Evolutionary conservation across 257 asterid genomes (phyloP), one percentile per base, ranked within the genome.

Genomic region (Lithospermum erythrorhizon): DNA sequence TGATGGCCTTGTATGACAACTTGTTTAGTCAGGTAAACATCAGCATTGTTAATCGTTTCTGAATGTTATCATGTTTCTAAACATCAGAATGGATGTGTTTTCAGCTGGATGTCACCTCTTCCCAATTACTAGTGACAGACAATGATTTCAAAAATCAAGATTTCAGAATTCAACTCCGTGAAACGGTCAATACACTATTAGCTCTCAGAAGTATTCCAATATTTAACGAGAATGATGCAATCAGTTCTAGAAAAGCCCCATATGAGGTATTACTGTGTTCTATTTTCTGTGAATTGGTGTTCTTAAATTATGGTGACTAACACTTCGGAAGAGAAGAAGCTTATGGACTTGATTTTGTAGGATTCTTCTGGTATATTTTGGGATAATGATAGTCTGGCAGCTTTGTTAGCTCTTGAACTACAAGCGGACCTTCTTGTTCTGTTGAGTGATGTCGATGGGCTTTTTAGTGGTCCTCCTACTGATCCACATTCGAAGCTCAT

Each of bases 341-440:
- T 53, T 53, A 53, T 56, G 27, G 24, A 23, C 30, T 55, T 41
- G 3, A 3, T 59, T 79, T 56, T 79, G 76, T 73, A 88, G 96
- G 96, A 88, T 59, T 79, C 95, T 63, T 86, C 90, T 19, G 96
- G 96, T 65, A 88, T 88, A 76, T 88, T 88, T 68, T 88, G 96
- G 96, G 96, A 88, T 64, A 88, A 86, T 25, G 96, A 88, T 70
- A 88, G 96, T 73, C 80, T 88, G 76, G 83, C 96, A 23, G 94
- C 94, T 69, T 82, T 88, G 21, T 69, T 88, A 65, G 96, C 96
- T 2, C 74, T 88, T 67, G 90, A 88, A 70, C 87, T 88, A 49
- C 81, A 83, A 55, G 96, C 96, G 25, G 90, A 88, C 62, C 95
- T 88, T 61, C 96, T 88, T 68, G 76, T 88, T 59, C 77, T 88